Base-by-base conservation (phyloP, 169 alveolate species). In the Plasmodium blacklocki region DNA sequence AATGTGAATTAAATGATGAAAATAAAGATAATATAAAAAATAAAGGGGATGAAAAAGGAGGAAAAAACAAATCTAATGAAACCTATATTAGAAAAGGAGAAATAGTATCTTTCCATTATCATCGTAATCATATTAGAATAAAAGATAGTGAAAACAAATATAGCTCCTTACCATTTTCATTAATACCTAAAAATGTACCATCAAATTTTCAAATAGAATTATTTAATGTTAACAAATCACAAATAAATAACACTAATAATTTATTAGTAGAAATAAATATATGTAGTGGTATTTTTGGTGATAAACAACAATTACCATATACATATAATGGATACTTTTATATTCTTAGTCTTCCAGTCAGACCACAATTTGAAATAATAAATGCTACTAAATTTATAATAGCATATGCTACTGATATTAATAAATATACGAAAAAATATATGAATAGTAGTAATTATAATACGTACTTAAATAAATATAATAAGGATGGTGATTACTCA, bases 281-380 rank as follows among this genome's bases (percentile, higher is more conserved):
- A 14, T 92, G 95, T 18, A 92, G 94, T 11, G 97, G 97, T 15
- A 85, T 89, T 49, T 95, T 95, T 70, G 94, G 95, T 29, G 95
- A 93, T 59, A 94, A 93, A 18, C 91, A 94, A 11, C 93, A 93
- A 59, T 67, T 95, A 59, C 97, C 97, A 4, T 95, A 94, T 76
- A 90, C 94, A 45, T 94, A 92, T 85, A 95, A 95, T 74, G 97
- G 97, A 9, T 93, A 88, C 60, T 95, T 93, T 72, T 87, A 91
- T 66, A 93, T 94, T 19, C 93, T 95, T 18, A 92, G 95, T 43
- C 58, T 94, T 21, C 96, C 97, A 0, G 75, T 75, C 29, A 71
- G 94, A 70, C 95, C 97, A 58, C 94, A 93, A 76, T 94, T 93
- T 68, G 96, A 94, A 63, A 93, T 95, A 23, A 86, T 94, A 39